Percentiles rank a stretch among this genome's conserved stretches.
phyloP scores from a whole-genome alignment of 257 asterid species.

The Cordia subcordata region DNA sequence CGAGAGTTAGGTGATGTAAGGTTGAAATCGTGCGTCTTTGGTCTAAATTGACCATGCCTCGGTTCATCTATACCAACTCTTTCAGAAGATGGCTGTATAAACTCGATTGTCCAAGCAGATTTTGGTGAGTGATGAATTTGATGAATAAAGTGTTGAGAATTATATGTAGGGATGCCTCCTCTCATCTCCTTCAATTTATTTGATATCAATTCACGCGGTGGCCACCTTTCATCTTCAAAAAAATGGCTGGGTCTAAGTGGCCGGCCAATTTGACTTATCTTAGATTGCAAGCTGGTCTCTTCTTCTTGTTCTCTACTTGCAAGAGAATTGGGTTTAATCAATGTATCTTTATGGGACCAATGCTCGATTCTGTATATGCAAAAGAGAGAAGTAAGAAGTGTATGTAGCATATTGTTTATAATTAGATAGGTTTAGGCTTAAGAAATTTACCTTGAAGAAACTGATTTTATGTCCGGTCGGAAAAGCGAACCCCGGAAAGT shows the following conservation, averaged over 20 bases:
- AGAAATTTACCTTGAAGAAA: neutral
- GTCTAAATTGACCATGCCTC: conserved; percentile 8
- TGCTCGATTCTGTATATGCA: conserved; percentile 35
- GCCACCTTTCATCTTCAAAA: conserved; percentile 68
- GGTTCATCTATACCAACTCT: conserved; percentile 20
- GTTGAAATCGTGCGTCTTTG: conserved; percentile 10
- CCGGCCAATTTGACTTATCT: conserved; percentile 10
- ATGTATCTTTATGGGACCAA: conserved; percentile 31
- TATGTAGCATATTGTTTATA: no score
- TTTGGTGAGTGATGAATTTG: conserved; percentile 14
- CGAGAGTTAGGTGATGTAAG: conserved; percentile 6
- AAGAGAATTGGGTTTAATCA: conserved; percentile 5
- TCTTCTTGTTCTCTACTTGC: conserved; percentile 7
- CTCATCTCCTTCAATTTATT: conserved; percentile 9
- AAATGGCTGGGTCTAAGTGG: conserved; percentile 42
- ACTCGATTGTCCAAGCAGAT: conserved; percentile 6
- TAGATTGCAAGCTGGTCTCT: conserved; percentile 5
- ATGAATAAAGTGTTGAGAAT: conserved; percentile 13
- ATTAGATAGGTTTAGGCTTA: neutral
- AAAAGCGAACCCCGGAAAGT: neutral
- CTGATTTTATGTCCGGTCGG: neutral
- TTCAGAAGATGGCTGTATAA: conserved; percentile 8
- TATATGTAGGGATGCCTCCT: conserved; percentile 11
- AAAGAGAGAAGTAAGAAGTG: neutral
- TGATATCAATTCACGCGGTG: conserved; percentile 32